Base-by-base conservation (phyloP, 2,329 filamentous ascomycete species). In the Fusarium bulbicola region DNA sequence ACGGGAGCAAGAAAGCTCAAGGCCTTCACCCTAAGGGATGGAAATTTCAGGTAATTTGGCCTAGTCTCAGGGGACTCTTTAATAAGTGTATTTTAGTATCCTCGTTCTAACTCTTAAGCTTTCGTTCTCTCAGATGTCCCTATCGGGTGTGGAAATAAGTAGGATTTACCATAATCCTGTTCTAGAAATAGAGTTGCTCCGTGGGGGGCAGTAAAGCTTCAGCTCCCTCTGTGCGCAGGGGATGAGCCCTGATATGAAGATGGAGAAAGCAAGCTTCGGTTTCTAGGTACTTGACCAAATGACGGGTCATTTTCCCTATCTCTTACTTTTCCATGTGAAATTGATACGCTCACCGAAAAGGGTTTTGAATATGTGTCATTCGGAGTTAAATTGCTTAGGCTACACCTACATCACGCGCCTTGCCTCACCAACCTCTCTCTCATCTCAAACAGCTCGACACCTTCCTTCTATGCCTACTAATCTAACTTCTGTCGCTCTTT, bases 251-350 rank as follows among this genome's bases (percentile, higher is more conserved):
- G 9, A 10, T 6, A 4, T n/a, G 20, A 12, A 2, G 7, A n/a
- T 30, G 20, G 7, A 47, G 45, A 16, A 16, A 8, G 14, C 9
- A 2, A n/a, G 20, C 1, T n/a, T 5, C 10, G 10, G 1, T 4
- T 6, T 10, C 3, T 0, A n/a, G 11, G 14, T 3, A 3, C 14
- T 11, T n/a, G 0, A 4, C 7, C 14, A 12, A n/a, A 30, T 2
- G 4, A 16, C 6, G 12, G 9, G 0, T 21, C 4, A 3, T 6
- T 28, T 11, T 21, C 15, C 14, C 16, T 36, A 36, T 18, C 16
- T 36, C 3, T 16, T 36, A 10, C 34, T 36, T 18, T 18, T 36
- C 0, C 40, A 11, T 16, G 40, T 12, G n/a, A 8, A 0, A 0
- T 6, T n/a, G 45, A 16, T 1, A 4, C 5, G 26, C 13, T 21